phyloP scores from a whole-genome alignment of 306 rosid genomes.

The Pterocarpus santalinus region DNA sequence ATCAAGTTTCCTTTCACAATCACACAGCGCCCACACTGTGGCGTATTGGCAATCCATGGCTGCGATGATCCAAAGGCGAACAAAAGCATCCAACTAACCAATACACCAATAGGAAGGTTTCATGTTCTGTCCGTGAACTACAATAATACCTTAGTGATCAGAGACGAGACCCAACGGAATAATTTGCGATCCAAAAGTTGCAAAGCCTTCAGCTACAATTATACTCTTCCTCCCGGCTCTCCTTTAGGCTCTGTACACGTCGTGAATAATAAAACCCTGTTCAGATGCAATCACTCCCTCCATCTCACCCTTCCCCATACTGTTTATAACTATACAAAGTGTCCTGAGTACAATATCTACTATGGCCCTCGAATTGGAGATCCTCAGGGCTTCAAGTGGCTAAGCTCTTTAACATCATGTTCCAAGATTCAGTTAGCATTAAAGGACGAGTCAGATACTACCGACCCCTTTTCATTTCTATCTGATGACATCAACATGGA shows the following conservation, averaged over 20 bases:
- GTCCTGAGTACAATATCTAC: no score
- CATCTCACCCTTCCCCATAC: no score
- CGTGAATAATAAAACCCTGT: constrained; percentile 20
- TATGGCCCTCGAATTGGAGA: not conserved
- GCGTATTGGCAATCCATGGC: constrained; percentile 16
- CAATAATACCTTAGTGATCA: not conserved
- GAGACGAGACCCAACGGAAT: not conserved
- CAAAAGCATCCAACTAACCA: constrained; percentile 37
- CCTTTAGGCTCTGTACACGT: constrained; percentile 24
- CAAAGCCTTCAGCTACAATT: not conserved
- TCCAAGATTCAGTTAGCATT: constrained; percentile 16
- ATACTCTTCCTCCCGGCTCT: constrained; percentile 35
- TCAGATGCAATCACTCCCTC: no score
- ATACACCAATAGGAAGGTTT: constrained; percentile 6
- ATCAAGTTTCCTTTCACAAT: constrained; percentile 47
- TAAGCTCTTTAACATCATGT: constrained; percentile 29
- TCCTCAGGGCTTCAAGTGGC: not conserved
- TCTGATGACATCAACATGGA: not conserved
- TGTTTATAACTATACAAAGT: no score
- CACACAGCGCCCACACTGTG: constrained; percentile 37
- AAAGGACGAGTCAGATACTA: not conserved
- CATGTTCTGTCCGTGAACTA: not conserved
- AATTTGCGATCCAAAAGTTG: not conserved
- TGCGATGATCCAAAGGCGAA: not conserved
- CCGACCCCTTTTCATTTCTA: constrained; percentile 26